Base-by-base conservation (phyloP, 305 asterid species). In the Fraxinus velutina region DNA sequence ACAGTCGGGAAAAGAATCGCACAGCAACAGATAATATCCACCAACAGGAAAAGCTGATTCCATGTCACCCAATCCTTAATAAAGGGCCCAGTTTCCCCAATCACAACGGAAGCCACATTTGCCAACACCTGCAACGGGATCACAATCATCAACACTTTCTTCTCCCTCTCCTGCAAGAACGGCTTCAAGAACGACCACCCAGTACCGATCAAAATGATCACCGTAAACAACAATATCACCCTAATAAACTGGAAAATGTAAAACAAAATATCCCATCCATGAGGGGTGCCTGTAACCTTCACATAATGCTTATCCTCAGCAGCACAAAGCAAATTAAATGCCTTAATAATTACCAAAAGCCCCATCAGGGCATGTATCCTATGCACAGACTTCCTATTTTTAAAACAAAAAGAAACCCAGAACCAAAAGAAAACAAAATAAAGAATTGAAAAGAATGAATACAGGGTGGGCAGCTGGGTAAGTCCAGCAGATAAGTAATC, bases 141-240 rank as follows among this genome's bases (percentile, higher is more conserved):
- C 90, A 96, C 99, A 78, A 93, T 96, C 95, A 96, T 96, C 97
- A 96, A 89, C 85, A 96, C 98, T 87, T 94, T 96, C 95, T 94
- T 96, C 89, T 96, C 99, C 92, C 87, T 93, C 88, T 93, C 98
- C 92, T 93, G 99, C 92, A 94, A 87, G 83, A 96, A 96, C 0
- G 98, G 98, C 91, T 94, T 94, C 93, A 96, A 83, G 77, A 96
- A 94, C 72, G 99, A 96, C 99, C 99, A 96, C 32, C 99, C 99
- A 12, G 99, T 96, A 1, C 99, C 99, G 37, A 96, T 92, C 90
- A 96, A 82, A 62, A 96, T 92, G 47, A 96, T 94, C 77, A 96
- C 98, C 3, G 99, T 96, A 80, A 96, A 96, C 91, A 96, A 84
- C 87, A 96, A 85, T 44, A 94, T 94, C 66, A 91, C 98, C 83